Conservation (phyloP, 371 early-diverging fungal genomes). For the Mortierella sp. region DNA sequence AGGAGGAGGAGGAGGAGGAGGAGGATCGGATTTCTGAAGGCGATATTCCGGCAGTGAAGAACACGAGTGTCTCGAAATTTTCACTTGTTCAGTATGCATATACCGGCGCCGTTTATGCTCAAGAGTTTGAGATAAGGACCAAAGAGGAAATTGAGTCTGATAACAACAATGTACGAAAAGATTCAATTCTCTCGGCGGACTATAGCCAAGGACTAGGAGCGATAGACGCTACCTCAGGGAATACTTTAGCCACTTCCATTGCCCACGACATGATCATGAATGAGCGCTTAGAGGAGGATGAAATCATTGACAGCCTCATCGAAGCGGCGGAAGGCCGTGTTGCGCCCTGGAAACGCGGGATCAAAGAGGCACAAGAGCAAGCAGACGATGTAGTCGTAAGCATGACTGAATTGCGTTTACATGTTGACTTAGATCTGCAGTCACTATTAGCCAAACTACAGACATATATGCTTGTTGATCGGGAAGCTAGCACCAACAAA, state of each 20-base stretch:
- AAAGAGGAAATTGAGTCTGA: neutral
- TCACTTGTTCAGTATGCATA: constrained; percentile 44
- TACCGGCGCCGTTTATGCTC: constrained; percentile 50
- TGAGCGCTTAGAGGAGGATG: constrained; percentile 8
- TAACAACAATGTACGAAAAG: neutral
- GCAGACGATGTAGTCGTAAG: constrained; percentile 14
- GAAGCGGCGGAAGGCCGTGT: constrained; percentile 11
- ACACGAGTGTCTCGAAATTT: constrained; percentile 11
- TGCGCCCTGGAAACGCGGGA: constrained; percentile 31
- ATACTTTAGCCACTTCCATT: constrained; percentile 5
- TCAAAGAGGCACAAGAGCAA: constrained; percentile 17
- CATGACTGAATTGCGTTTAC: constrained; percentile 4
- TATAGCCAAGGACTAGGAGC: neutral
- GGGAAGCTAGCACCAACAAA: constrained; percentile 6
- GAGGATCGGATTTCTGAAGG: no score
- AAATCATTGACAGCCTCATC: constrained; percentile 22
- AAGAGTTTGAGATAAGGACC: constrained; percentile 30
- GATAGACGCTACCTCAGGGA: constrained; percentile 2
- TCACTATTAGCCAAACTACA: constrained; percentile 10
- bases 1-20: no score
- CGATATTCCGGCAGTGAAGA: neutral
- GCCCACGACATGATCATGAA: constrained; percentile 13
- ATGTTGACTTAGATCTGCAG: constrained; percentile 22
- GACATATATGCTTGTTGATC: constrained; percentile 6
- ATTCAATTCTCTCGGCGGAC: constrained; percentile 10